Conservation (phyloP, 805 yeast species). For the Kregervanrija pseudodelftensis region DNA sequence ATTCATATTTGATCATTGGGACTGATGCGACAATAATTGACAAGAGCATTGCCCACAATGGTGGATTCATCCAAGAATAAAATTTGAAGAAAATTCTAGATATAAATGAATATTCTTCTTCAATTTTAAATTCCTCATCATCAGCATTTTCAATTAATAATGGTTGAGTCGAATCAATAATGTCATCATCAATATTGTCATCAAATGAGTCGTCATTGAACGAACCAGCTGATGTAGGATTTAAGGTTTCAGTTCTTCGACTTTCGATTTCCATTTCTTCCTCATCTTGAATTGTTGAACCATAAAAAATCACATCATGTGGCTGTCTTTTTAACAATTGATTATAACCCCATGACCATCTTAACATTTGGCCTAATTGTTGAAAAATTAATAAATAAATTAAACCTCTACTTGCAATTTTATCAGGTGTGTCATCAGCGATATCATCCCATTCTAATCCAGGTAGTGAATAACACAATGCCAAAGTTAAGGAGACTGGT, state of each 20-base stretch:
- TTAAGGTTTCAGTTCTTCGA: too few relatives aligned
- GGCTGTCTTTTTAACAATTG: conserved; percentile 51
- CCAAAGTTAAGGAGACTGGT: conserved; percentile 84
- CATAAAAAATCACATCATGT: conserved; percentile 25
- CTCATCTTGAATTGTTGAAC: conserved; percentile 3
- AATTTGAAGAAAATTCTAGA: conserved; percentile 8
- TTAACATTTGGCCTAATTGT: conserved; percentile 72
- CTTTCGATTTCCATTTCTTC: conserved; percentile 1
- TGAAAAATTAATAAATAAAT: conserved; percentile 69
- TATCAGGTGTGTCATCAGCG: conserved; percentile 56
- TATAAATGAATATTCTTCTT: not conserved
- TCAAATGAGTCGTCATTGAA: conserved; percentile 12
- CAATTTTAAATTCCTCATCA: conserved; percentile 2
- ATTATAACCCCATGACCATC: conserved; percentile 88
- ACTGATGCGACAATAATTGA: conserved; percentile 65
- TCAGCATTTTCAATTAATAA: conserved; percentile 8
- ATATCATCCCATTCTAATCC: conserved; percentile 70
- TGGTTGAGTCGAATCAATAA: conserved; percentile 1
- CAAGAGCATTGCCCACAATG: conserved; percentile 67
- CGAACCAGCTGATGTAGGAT: conserved; percentile 4
- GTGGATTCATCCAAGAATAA: conserved; percentile 59
- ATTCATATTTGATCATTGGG: conserved; percentile 46
- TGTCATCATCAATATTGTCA: conserved; percentile 5
- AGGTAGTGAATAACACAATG: conserved; percentile 71
- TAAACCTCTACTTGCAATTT: conserved; percentile 73